phyloP scores from a whole-genome alignment of 331 rosid species.

The Arachis monticola region DNA sequence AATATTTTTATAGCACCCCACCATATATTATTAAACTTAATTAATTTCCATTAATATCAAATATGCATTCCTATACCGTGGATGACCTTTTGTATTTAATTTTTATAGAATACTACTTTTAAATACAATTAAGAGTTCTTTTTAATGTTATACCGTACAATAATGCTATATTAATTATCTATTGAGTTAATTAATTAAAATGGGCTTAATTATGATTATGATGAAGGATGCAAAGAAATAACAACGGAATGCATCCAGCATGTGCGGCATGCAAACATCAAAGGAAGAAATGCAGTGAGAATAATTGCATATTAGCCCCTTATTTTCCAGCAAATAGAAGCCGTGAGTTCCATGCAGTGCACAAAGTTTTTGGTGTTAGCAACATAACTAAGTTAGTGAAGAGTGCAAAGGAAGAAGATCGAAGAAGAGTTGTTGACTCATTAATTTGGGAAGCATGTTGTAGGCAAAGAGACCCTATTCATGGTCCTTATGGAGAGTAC shows the following conservation, averaged over 20 bases:
- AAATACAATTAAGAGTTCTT: too few species aligned
- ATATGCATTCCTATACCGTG: too few species aligned
- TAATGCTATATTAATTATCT: too few species aligned
- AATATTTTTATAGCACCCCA: too few species aligned
- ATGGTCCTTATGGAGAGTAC: constrained; percentile 77
- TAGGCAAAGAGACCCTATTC: constrained; percentile 74
- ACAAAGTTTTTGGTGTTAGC: constrained; percentile 79
- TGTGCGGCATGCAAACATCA: constrained; percentile 94
- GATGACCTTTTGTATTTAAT: too few species aligned
- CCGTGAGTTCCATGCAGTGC: constrained; percentile 73
- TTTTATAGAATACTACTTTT: too few species aligned
- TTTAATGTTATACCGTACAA: too few species aligned
- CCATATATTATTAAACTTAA: too few species aligned
- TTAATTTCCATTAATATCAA: too few species aligned
- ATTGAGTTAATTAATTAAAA: too few species aligned
- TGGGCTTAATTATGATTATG: too few species aligned
- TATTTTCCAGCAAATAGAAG: constrained; percentile 66
- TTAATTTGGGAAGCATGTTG: constrained; percentile 83
- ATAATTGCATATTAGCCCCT: constrained; percentile 62
- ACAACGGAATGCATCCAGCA: constrained; percentile 53
- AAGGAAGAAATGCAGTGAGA: constrained; percentile 71
- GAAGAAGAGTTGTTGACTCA: constrained; percentile 63
- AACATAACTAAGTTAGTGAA: constrained; percentile 72
- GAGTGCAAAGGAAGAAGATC: constrained; percentile 48
- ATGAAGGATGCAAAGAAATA: constrained; percentile 60